These are phyloP conservation scores for Coprinopsis sp. DNA, from an alignment of 768 basidiomycete species.

Conservation along the genomic window DNA sequence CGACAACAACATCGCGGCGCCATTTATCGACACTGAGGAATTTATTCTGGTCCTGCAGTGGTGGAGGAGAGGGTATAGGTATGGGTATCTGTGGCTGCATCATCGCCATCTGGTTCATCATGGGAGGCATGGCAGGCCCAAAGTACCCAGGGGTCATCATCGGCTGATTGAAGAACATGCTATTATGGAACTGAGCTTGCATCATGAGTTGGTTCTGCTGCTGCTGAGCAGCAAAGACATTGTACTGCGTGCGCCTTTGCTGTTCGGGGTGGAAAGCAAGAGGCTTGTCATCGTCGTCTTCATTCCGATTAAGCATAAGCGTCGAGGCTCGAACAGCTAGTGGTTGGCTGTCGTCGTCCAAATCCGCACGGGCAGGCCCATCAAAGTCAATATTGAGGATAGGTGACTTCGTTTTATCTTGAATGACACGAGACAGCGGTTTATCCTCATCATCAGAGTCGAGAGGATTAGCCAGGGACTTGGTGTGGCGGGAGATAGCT, in stretches of 20 bases:
- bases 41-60: conserved; percentile 59
- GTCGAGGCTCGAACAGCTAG: conserved; percentile 66
- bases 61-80: conserved; percentile 60
- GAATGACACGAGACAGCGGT: conserved; percentile 61
- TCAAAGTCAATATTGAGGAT: conserved; percentile 39
- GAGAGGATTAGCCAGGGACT: conserved; percentile 2
- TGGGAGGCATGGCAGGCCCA: conserved; percentile 44
- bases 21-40: conserved; percentile 73
- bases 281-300: conserved; percentile 66
- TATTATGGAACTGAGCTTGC: conserved; percentile 72
- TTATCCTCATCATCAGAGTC: conserved; percentile 66
- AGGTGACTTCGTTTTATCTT: conserved; percentile 38
- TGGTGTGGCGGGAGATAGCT: conserved; percentile 17
- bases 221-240: conserved; percentile 43
- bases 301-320: conserved; percentile 22
- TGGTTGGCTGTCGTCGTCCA: conserved; percentile 65
- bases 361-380: conserved; percentile 18
- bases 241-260: conserved; percentile 68
- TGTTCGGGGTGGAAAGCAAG: conserved; percentile 76
- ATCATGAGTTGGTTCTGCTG: conserved; percentile 49
- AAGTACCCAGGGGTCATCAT: conserved; percentile 74
- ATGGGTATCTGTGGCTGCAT: conserved; percentile 41
- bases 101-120: conserved; percentile 42
- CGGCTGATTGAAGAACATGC: conserved; percentile 64
- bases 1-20: conserved; percentile 74